Evolutionary conservation across 2,329 filamentous ascomycete genomes (phyloP), one percentile per base, ranked within the genome.

Genomic region (Pezicula carpinea): DNA sequence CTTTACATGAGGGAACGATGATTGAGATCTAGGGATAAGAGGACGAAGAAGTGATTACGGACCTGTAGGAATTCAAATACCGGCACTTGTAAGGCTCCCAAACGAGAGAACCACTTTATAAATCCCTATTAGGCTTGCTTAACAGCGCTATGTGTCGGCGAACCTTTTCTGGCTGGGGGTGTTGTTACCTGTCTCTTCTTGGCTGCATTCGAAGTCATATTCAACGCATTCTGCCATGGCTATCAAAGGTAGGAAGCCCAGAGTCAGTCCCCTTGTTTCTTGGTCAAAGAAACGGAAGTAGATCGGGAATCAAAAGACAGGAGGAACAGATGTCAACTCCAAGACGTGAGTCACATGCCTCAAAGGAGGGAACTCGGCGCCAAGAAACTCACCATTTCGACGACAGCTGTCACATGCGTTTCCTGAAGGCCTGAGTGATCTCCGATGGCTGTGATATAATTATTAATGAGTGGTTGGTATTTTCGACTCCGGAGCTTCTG

Each of bases 381-480:
- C n/a, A n/a, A n/a, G n/a, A n/a, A n/a, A n/a, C n/a, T n/a, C n/a
- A n/a, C n/a, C n/a, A 11, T 53, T 45, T 21, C 57, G 56, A 46
- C 57, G 56, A 46, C 57, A 59, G 2, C 50, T 50, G 38, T 58
- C 55, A 47, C 57, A 59, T 7, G 57, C 57, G n/a, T 22, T 42
- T 26, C 23, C n/a, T 35, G 14, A 35, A 14, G 5, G n/a, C 33
- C n/a, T 10, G 8, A 15, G n/a, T 10, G 14, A 10, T 14, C 5
- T 35, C 33, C 8, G 5, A 3, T 10, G n/a, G 14, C 8, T 15
- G 13, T 35, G 33, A 35, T 35, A 14, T 19, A 10, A 35, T 35
- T 35, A 29, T 29, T 11, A 10, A 29, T 29, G 10, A 29, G 26
- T 29, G 7, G 10, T 29, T 4, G 26, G 26, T 29, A 11, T 29